Percentiles rank a stretch among this genome's conserved stretches.
Evolutionary conservation across 1,284 basidiomycete genomes (phyloP).

Genomic region (Pseudozyma thailandica): DNA sequence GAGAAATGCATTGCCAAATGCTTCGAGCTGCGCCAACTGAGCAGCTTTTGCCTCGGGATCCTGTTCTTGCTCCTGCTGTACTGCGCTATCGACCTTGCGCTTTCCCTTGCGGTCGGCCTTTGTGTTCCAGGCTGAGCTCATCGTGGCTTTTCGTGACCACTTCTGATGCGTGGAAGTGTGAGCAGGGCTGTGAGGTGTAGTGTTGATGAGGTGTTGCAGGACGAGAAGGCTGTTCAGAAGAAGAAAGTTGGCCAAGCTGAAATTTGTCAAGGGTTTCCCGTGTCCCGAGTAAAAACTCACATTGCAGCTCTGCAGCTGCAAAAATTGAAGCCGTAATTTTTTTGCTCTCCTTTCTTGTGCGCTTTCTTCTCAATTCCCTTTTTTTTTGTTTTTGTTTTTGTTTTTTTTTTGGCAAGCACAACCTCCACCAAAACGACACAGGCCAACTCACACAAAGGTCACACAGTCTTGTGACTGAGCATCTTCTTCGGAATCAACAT

Average conservation of each 20-base stretch:
- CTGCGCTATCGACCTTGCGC: slow-evolving; percentile 1
- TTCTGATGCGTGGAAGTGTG: too few relatives aligned
- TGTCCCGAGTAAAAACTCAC: slow-evolving; percentile 10
- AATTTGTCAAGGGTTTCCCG: slow-evolving; percentile 38
- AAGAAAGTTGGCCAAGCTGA: slow-evolving; percentile 14
- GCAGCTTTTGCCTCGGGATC: slow-evolving; percentile 10
- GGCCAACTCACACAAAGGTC: background rate
- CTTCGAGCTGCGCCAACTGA: slow-evolving; percentile 42
- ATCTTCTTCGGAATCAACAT: background rate
- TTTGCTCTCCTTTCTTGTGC: background rate
- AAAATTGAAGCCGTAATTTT: slow-evolving; percentile 1
- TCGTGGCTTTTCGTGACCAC: background rate
- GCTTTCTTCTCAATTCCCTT: background rate
- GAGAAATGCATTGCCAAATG: slow-evolving; percentile 40
- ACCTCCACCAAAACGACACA: slow-evolving; percentile 2
- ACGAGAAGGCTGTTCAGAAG: background rate
- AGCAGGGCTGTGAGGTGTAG: background rate
- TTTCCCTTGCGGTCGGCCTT: slow-evolving; percentile 9
- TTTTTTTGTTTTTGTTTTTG: too few relatives aligned
- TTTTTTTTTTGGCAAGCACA: background rate
- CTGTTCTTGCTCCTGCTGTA: background rate
- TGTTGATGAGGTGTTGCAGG: background rate
- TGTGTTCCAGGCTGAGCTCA: slow-evolving; percentile 7
- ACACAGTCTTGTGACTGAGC: slow-evolving; percentile 8
- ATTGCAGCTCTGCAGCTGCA: background rate